Base-by-base conservation (phyloP, 164 flowering plant genomes). In the Kalanchoe fedtschenkoi region DNA sequence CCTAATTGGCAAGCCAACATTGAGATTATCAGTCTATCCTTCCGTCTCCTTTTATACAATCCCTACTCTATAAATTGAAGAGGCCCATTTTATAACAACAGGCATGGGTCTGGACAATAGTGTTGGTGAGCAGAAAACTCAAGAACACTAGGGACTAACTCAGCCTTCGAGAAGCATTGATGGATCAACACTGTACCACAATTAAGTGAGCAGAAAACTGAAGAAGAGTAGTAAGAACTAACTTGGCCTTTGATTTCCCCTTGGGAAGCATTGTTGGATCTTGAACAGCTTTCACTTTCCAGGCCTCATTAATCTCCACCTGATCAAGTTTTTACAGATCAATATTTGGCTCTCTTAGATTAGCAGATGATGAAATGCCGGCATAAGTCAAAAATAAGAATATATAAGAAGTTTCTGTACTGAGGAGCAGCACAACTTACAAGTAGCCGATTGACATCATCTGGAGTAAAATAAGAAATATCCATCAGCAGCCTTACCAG, bases 261-360 rank as follows among this genome's bases (percentile, higher is more conserved):
- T 83, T 85, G 26, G 99, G 96, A 21, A 90, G 89, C 33, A 83
- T 62, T 6, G 91, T 89, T 5, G 89, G 86, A 61, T 95, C 96
- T 37, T 73, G 39, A 11, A 51, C 77, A 14, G 81, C 42, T 65
- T 85, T 87, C 58, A 77, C 77, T 71, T 84, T 91, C 99, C 96
- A 90, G 19, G 95, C 95, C 53, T 81, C 80, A 69, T 88, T 93
- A 29, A 90, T 73, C 68, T 89, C 95, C 5, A 85, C 77, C 96
- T 92, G 65, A 38, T 30, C 34, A 5, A 58, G 16, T 6, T 33
- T 19, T 17, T 34, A 37, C 21, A 26, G 15, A 24, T 51, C 56
- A 51, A 26, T 17, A 51, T 51, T n/a, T 24, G 5, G 11, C 26
- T 26, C 56, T 24, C 56, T 24, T 26, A 26, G 28, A 51, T 26